Conservation (phyloP, 164 flowering plant species). For the Macadamia tetraphylla region DNA sequence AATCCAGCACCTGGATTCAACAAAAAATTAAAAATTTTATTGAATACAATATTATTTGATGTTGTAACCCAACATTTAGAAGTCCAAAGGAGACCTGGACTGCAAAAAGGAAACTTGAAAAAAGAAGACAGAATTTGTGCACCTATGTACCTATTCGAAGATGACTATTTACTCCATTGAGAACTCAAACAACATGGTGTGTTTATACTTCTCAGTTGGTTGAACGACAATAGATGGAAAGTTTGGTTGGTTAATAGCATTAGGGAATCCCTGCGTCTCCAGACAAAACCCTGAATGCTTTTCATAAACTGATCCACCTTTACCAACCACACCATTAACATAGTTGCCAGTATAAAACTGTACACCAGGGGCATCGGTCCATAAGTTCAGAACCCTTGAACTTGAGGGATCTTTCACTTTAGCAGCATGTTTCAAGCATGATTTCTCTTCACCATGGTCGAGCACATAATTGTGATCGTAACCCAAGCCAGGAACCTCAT, state of each 20-base stretch:
- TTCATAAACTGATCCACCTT: slow-evolving; percentile 66
- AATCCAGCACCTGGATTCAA: too few species aligned
- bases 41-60: background rate
- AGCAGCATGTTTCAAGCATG: slow-evolving; percentile 70
- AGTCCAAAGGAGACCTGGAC: background rate
- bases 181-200: slow-evolving; percentile 86
- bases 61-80: background rate
- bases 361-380: slow-evolving; percentile 91
- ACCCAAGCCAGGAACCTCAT: slow-evolving; percentile 69
- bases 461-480: slow-evolving; percentile 92
- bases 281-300: slow-evolving; percentile 80
- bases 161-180: slow-evolving; percentile 34
- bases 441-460: slow-evolving; percentile 64
- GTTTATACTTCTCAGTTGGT: slow-evolving; percentile 78
- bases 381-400: slow-evolving; percentile 64
- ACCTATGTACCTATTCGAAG: background rate
- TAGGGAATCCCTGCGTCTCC: slow-evolving; percentile 95
- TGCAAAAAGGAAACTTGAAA: background rate
- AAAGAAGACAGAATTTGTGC: background rate
- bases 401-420: slow-evolving; percentile 63
- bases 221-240: slow-evolving; percentile 76
- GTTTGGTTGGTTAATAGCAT: slow-evolving; percentile 79
- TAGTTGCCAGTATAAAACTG: slow-evolving; percentile 93
- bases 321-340: slow-evolving; percentile 68
- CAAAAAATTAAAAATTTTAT: background rate